A percentile compares a stretch with the other conserved stretches of the same genome.
These are phyloP conservation scores for Trichophyton equinum DNA, from an alignment of 2,329 filamentous ascomycete species.

Conservation along the genomic window DNA sequence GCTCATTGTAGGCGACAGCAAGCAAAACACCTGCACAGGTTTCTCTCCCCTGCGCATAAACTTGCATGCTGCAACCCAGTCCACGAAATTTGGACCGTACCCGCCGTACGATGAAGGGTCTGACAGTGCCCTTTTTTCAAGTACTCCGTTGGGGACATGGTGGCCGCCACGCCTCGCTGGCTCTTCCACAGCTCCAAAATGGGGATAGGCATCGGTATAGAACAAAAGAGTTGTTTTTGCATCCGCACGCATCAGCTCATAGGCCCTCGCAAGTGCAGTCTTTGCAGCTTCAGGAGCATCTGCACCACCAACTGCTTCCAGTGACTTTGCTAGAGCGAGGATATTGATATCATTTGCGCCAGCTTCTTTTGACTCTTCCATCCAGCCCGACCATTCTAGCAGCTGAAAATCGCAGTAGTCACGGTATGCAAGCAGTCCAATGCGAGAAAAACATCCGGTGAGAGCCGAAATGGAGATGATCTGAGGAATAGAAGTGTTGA, in stretches of 20 bases:
- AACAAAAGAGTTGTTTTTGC: slow-evolving; percentile 40
- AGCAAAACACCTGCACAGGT: slow-evolving; percentile 35
- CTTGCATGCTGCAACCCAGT: slow-evolving; percentile 34
- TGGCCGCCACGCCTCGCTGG: slow-evolving; percentile 12
- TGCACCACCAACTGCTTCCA: slow-evolving; percentile 26
- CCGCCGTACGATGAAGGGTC: slow-evolving; percentile 21
- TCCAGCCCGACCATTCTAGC: slow-evolving; percentile 42
- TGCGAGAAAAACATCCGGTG: slow-evolving; percentile 39
- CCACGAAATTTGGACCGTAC: slow-evolving; percentile 28
- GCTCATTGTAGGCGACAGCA: slow-evolving; percentile 22
- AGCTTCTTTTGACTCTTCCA: slow-evolving; percentile 14
- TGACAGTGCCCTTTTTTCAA: slow-evolving; percentile 18
- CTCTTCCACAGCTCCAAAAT: slow-evolving; percentile 21
- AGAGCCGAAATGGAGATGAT: slow-evolving; percentile 40
- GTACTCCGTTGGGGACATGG: slow-evolving; percentile 16
- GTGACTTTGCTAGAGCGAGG: slow-evolving; percentile 24
- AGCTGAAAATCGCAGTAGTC: slow-evolving; percentile 33
- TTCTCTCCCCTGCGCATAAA: slow-evolving; percentile 27
- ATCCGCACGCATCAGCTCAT: slow-evolving; percentile 37
- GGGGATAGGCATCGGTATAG: slow-evolving; percentile 40
- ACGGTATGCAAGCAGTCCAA: slow-evolving; percentile 41
- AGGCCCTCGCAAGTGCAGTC: slow-evolving; percentile 37
- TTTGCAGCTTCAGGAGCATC: slow-evolving; percentile 40
- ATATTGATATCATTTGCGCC: slow-evolving; percentile 21
- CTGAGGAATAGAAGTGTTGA: slow-evolving; percentile 38